Evolutionary conservation across 2,329 filamentous ascomycete species (phyloP), one percentile per base, ranked within the genome.

Genomic region (Trichoderma sp.): DNA sequence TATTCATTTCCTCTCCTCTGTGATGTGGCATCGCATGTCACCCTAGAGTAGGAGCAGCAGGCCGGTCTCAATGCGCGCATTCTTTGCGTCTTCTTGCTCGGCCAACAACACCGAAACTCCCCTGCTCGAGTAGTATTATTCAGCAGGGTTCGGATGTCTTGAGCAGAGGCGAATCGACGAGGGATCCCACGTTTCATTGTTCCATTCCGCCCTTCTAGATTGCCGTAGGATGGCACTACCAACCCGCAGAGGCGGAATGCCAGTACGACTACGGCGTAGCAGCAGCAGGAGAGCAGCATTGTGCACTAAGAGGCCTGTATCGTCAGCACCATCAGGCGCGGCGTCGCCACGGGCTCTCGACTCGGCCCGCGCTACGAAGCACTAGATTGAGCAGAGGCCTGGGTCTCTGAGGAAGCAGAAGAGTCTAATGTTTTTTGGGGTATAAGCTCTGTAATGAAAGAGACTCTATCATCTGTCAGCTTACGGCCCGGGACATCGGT

Each of bases 161-260:
- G 27, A 16, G 29, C 21, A 27, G 19, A 27, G 52, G 52, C 35
- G 19, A 57, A 57, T 56, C 37, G 29, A 24, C 52, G 37, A 57
- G 63, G 63, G 37, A 59, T 59, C n/a, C 53, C 63, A 67, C 63
- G 63, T 49, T 67, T 67, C 63, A 27, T 37, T 37, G 55, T 67
- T 49, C 29, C 55, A 67, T 52, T 59, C 29, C 63, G 57, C 35
- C 37, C 53, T 67, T 59, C 63, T 59, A 59, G 53, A 37, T 57
- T 43, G 8, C 4, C n/a, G 55, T 52, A 52, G 24, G 21, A 67
- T 57, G 63, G 37, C 5, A 27, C 29, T 47, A 35, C 37, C 53
- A 49, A 43, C 19, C 37, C 40, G 40, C 40, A 11, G 62, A 58
- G 37, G 31, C 49, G 40, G 55, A 59, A 59, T 59, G 21, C 47